phyloP scores from a whole-genome alignment of 768 basidiomycete species.

The Russula abietina region DNA sequence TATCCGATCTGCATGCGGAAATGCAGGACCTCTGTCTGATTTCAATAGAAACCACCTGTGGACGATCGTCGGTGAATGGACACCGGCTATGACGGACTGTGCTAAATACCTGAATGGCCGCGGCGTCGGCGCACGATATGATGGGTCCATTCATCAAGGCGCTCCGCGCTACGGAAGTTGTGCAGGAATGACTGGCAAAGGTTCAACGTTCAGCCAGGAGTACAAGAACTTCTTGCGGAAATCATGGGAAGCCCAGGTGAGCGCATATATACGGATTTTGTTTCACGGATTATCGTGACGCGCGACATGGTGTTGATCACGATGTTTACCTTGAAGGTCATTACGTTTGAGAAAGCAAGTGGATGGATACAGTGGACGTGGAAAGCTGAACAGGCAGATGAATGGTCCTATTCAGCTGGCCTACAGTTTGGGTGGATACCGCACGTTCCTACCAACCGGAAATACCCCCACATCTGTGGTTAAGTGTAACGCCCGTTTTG shows the following conservation, averaged over 20 bases:
- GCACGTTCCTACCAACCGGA: conserved; percentile 41
- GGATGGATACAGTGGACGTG: conserved; percentile 84
- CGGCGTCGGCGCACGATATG: conserved; percentile 57
- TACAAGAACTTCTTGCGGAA: conserved; percentile 81
- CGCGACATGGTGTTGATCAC: neutral
- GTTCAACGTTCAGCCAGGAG: conserved; percentile 60
- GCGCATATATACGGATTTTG: neutral
- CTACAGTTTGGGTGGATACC: conserved; percentile 84
- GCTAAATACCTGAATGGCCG: conserved; percentile 82
- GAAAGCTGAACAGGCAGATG: conserved; percentile 78
- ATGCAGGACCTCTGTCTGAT: conserved; percentile 39
- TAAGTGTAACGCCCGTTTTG: neutral
- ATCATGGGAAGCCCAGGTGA: conserved; percentile 78
- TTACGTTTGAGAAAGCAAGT: conserved; percentile 58
- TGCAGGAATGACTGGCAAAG: conserved; percentile 64
- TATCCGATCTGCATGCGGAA: conserved; percentile 52
- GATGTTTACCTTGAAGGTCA: conserved; percentile 28
- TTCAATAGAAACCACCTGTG: conserved; percentile 52
- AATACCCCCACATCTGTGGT: conserved; percentile 60
- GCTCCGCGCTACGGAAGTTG: conserved; percentile 71
- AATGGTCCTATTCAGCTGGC: conserved; percentile 87
- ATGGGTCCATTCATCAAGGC: conserved; percentile 52
- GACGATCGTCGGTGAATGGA: conserved; percentile 87
- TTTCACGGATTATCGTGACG: neutral
- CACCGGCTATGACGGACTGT: conserved; percentile 70